Percentiles rank a stretch among this genome's conserved stretches.
Conservation (phyloP, 257 asterid species). For the Plectranthus barbatus region DNA sequence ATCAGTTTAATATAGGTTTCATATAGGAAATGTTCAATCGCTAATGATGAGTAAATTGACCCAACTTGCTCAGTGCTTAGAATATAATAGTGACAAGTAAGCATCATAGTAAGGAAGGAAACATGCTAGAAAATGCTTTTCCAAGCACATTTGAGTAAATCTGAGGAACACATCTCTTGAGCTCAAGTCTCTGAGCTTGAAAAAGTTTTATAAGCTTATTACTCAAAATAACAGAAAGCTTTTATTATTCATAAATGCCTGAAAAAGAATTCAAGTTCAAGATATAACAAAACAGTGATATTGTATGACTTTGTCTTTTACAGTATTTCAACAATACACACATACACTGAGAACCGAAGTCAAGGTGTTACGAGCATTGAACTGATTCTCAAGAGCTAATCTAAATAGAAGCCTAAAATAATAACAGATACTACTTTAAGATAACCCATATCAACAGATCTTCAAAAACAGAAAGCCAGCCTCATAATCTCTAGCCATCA, state of each 20-base stretch:
- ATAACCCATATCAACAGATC: neutral
- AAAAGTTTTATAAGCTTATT: neutral
- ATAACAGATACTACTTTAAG: neutral
- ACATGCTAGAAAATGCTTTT: neutral
- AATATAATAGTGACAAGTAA: neutral
- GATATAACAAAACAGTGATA: neutral
- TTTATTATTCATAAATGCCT: neutral
- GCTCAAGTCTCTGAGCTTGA: neutral
- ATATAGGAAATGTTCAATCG: neutral
- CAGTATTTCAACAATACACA: neutral
- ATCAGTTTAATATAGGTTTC: slow-evolving; percentile 2
- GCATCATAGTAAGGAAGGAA: slow-evolving; percentile 1
- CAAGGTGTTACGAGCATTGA: neutral
- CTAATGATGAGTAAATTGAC: neutral
- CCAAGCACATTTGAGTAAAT: slow-evolving; percentile 2
- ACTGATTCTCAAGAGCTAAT: neutral
- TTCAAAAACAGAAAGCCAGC: neutral
- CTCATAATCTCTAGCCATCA: neutral
- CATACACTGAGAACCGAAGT: neutral
- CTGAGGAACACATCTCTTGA: neutral
- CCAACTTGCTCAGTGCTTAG: slow-evolving; percentile 10
- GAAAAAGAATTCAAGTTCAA: neutral
- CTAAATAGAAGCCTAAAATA: slow-evolving; percentile 5
- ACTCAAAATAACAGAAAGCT: slow-evolving; percentile 2
- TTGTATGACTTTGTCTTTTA: neutral